Evolutionary conservation across 495 filamentous ascomycete genomes (phyloP), one percentile per base, ranked within the genome.

Genomic region (Geopyxis carbonaria): DNA sequence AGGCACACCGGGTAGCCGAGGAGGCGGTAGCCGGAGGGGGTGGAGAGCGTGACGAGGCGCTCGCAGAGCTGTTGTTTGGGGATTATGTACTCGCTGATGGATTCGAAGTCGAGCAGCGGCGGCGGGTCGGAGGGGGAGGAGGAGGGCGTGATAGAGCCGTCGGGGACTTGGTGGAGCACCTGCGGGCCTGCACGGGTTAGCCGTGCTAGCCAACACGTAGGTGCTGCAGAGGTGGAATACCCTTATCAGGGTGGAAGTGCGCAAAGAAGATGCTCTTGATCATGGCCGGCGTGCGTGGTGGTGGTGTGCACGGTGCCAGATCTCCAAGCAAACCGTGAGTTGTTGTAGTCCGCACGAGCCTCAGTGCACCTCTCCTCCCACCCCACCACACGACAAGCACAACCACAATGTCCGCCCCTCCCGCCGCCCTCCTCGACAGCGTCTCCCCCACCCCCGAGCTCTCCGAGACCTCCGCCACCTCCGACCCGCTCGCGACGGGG

Each of bases 181-280:
- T 70, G 73, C 18, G 84, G 84, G 29, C 89, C 87, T 94, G 44
- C 16, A 27, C n/a, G 29, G 22, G 20, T 16, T 37, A 9, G 10
- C 23, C 23, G 4, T 16, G 7, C 25, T 18, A 15, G 24, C 8
- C 18, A 14, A 14, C n/a, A 8, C 16, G 10, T 10, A 22, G 11
- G 19, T 31, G 15, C 41, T 6, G 13, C 24, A 31, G 9, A 29
- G 24, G 1, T 4, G 19, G 10, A 24, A 39, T 2, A 84, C 86
- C 86, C 70, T 92, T 76, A 47, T 80, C 68, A 9, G 80, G 77
- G 50, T 94, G 80, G 63, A 97, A 97, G 42, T 79, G 76, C 45
- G 81, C 80, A 59, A 86, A 94, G 64, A 95, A 97, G 43, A 95
- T 92, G 42, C 82, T 80, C 50, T 86, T 80, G 59, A 95, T 93